A percentile compares a stretch with the other conserved stretches of the same genome.
Conservation (phyloP, 768 basidiomycete species). For the Phaffia tasmanica region DNA sequence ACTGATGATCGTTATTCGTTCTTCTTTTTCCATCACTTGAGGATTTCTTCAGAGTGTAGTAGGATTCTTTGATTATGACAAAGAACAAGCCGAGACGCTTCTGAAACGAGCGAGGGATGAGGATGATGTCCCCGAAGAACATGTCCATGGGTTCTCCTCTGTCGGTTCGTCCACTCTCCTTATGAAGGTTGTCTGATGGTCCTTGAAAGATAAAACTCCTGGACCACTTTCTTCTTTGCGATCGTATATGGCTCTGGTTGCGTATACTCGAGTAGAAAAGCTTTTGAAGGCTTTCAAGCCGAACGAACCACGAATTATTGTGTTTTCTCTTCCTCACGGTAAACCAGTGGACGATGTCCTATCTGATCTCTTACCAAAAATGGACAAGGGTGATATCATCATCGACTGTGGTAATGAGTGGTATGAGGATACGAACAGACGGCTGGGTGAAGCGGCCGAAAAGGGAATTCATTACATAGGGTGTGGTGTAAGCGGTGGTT, state of each 20-base stretch:
- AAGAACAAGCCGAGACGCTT: conserved; percentile 29
- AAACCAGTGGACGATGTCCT: conserved; percentile 33
- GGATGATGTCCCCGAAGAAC: neutral
- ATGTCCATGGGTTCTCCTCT: conserved; percentile 3
- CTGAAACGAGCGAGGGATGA: conserved; percentile 21
- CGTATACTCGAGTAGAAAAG: conserved; percentile 22
- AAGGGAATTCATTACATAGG: conserved; percentile 34
- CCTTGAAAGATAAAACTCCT: neutral
- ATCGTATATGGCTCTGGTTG: no score
- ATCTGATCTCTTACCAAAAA: conserved; percentile 31
- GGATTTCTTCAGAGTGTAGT: conserved; percentile 14
- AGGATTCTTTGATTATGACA: conserved; percentile 32
- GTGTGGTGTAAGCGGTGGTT: conserved; percentile 37
- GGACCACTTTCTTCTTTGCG: no score
- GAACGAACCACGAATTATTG: conserved; percentile 32
- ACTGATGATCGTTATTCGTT: neutral
- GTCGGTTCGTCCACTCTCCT: neutral
- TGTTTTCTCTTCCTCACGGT: conserved; percentile 37
- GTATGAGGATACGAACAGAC: conserved; percentile 34
- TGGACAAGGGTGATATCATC: conserved; percentile 35
- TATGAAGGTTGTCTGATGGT: neutral
- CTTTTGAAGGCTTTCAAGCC: conserved; percentile 30
- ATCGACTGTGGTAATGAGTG: conserved; percentile 38
- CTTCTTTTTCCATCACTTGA: neutral
- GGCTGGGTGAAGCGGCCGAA: conserved; percentile 30